phyloP scores from a whole-genome alignment of 2,329 filamentous ascomycete genomes.

The Lachnellula occidentalis region DNA sequence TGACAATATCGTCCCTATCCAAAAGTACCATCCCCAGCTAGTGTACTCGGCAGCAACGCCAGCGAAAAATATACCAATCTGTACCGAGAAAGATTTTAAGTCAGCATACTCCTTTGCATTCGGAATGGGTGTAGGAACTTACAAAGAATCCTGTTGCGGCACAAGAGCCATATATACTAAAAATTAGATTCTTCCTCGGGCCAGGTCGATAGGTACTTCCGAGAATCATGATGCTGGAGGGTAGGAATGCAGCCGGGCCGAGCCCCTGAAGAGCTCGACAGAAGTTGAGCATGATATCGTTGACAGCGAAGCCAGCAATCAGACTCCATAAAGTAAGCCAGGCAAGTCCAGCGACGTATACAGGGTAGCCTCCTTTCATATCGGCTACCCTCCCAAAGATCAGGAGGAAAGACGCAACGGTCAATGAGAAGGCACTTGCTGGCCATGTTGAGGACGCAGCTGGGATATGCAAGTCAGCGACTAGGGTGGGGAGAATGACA shows the following conservation, averaged over 20 bases:
- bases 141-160: slow-evolving; percentile 50
- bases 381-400: slow-evolving; percentile 57
- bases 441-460: slow-evolving; percentile 56
- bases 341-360: slow-evolving; percentile 53
- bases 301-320: slow-evolving; percentile 62
- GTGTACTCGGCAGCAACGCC: slow-evolving; percentile 55
- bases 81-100: too few species aligned
- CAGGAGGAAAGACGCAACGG: slow-evolving; percentile 52
- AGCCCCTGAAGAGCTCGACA: slow-evolving; percentile 71
- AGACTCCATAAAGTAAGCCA: slow-evolving; percentile 68
- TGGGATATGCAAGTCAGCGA: slow-evolving; percentile 58
- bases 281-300: slow-evolving; percentile 64
- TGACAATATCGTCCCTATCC: slow-evolving; percentile 52
- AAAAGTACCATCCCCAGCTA: slow-evolving; percentile 64
- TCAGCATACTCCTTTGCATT: background rate
- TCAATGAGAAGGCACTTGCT: slow-evolving; percentile 54
- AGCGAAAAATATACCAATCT: slow-evolving; percentile 56
- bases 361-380: slow-evolving; percentile 54
- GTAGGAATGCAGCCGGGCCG: slow-evolving; percentile 66
- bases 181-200: slow-evolving; percentile 62
- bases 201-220: slow-evolving; percentile 62
- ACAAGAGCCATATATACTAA: slow-evolving; percentile 51
- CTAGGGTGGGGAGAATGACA: slow-evolving; percentile 63
- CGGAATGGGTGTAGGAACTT: background rate
- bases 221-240: slow-evolving; percentile 61